Percentiles rank a stretch among this genome's conserved stretches.
Evolutionary conservation across 176 grass and related monocot species (phyloP).

Genomic region (Tuctoria greenei): DNA sequence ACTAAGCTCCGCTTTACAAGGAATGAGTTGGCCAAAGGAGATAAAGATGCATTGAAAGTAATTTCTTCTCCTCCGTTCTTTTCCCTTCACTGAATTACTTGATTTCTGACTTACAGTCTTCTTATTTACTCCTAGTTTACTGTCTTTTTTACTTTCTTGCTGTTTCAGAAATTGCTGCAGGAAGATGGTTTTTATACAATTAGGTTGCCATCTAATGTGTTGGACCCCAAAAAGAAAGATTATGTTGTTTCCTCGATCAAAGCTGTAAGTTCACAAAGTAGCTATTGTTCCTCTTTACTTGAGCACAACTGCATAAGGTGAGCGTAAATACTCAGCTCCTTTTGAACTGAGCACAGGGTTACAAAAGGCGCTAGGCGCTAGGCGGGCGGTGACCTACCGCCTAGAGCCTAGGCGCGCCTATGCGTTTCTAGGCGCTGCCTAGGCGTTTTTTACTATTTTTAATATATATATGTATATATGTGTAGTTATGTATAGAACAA

Average conservation of each 20-base stretch:
- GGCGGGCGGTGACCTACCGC: no score
- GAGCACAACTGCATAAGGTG: no score
- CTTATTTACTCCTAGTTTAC: conserved; percentile 28
- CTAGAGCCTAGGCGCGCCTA: no score
- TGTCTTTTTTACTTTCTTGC: conserved; percentile 6
- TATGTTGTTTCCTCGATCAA: conserved; percentile 78
- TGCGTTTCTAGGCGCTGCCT: no score
- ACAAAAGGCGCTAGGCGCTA: no score
- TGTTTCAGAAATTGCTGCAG: conserved; percentile 65
- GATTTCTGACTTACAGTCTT: not conserved
- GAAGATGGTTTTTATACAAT: conserved; percentile 89
- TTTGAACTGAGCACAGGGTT: no score
- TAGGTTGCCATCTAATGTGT: conserved; percentile 82
- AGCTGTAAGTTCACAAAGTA: conserved; percentile 73
- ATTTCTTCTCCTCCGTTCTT: conserved; percentile 18
- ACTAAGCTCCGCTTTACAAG: conserved; percentile 91
- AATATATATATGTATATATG: no score
- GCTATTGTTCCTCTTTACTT: not conserved
- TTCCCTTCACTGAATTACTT: not conserved
- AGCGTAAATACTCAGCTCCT: no score
- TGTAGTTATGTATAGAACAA: no score
- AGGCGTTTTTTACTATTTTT: no score
- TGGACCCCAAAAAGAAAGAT: conserved; percentile 65
- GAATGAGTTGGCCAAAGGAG: conserved; percentile 59
- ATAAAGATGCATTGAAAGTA: conserved; percentile 78